A percentile compares a stretch with the other conserved stretches of the same genome.
phyloP scores from a whole-genome alignment of 2,329 filamentous ascomycete species.

The Ophiostoma novo-ulmi region DNA sequence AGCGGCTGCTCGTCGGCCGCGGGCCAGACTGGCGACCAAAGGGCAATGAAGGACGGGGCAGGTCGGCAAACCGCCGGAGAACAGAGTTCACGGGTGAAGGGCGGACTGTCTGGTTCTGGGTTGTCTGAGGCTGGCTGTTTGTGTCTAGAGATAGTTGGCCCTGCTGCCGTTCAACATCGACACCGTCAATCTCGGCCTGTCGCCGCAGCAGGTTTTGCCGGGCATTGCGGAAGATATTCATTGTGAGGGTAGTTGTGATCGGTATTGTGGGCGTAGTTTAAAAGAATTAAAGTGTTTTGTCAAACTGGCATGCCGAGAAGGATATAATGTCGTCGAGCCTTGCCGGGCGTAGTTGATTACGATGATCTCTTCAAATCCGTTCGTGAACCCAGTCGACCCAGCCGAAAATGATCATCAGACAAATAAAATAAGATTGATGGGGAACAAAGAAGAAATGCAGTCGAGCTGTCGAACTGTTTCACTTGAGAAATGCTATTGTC shows the following conservation, averaged over 20 bases:
- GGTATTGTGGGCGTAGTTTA: too few species aligned
- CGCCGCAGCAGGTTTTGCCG: conserved; percentile 26
- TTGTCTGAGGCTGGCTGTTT: conserved; percentile 8
- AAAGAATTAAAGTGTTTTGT: too few species aligned
- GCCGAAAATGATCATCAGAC: neutral
- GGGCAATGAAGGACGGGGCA: conserved; percentile 32
- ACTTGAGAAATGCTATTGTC: neutral
- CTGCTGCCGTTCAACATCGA: conserved; percentile 31
- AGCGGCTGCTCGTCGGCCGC: conserved; percentile 31
- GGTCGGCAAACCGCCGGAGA: conserved; percentile 30
- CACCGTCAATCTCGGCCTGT: conserved; percentile 23
- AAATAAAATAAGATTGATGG: neutral
- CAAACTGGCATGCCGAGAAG: neutral
- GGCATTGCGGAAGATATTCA: conserved; percentile 27
- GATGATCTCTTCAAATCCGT: neutral
- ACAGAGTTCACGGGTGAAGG: conserved; percentile 25
- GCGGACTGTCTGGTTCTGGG: conserved; percentile 10
- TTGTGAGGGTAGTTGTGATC: neutral
- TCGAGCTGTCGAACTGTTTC: neutral
- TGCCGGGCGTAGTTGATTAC: neutral
- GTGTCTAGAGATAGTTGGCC: conserved; percentile 13
- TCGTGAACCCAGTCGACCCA: neutral
- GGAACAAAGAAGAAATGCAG: neutral
- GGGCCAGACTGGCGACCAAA: conserved; percentile 27
- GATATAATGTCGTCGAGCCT: neutral